These are phyloP conservation scores for Crassisporium funariophilum DNA, from an alignment of 768 basidiomycete species.

Conservation along the genomic window DNA sequence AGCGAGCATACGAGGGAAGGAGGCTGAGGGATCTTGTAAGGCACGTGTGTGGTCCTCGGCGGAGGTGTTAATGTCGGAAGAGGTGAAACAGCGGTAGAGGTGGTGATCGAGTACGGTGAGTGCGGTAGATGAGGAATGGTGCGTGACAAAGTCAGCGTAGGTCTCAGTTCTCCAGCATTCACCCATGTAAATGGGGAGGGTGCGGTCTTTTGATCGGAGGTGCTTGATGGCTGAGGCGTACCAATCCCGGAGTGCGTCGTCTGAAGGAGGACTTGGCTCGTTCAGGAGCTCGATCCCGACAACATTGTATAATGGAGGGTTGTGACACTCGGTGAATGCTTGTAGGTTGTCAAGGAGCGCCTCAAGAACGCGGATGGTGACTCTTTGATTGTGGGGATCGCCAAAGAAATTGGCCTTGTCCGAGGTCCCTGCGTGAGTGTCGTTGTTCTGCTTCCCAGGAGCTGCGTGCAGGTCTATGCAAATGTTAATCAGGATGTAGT, in stretches of 20 bases:
- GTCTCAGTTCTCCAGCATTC: constrained; percentile 76
- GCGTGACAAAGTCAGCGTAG: constrained; percentile 57
- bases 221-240: constrained; percentile 58
- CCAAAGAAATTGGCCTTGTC: constrained; percentile 52
- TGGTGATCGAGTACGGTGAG: constrained; percentile 78
- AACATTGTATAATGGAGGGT: constrained; percentile 48
- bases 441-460: constrained; percentile 74
- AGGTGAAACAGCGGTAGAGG: constrained; percentile 80
- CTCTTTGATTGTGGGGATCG: constrained; percentile 42
- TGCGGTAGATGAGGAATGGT: constrained; percentile 21
- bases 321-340: constrained; percentile 25
- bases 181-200: constrained; percentile 69
- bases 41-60: constrained; percentile 56
- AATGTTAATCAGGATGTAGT: background rate
- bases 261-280: constrained; percentile 54
- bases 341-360: constrained; percentile 37
- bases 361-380: constrained; percentile 51
- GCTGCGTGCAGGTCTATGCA: constrained; percentile 69
- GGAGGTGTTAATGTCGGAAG: constrained; percentile 52
- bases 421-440: constrained; percentile 67
- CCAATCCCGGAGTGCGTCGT: constrained; percentile 59
- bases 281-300: constrained; percentile 65
- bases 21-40: constrained; percentile 42
- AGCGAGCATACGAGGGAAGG: constrained; percentile 41
- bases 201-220: constrained; percentile 50